Conservation (phyloP, 441 rosid genomes). For the Adansonia madagascariensis region DNA sequence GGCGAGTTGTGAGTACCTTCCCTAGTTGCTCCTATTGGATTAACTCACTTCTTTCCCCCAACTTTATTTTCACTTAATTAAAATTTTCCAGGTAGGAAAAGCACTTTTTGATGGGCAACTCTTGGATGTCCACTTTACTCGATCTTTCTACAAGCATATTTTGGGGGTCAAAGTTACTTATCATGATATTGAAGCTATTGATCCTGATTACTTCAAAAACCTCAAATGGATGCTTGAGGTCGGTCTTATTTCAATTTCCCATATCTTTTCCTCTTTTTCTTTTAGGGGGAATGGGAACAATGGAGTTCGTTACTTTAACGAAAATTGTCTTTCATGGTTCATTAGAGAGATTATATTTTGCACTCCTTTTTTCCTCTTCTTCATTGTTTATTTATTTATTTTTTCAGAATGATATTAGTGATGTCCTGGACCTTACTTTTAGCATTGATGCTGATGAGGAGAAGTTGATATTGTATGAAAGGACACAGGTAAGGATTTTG, state of each 20-base stretch:
- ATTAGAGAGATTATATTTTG: conserved; percentile 2
- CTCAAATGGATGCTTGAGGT: conserved; percentile 99
- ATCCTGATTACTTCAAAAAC: conserved; percentile 82
- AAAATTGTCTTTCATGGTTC: neutral
- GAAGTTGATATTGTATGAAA: conserved; percentile 80
- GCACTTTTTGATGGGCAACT: conserved; percentile 94
- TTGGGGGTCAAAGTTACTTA: conserved; percentile 88
- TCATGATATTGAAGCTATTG: conserved; percentile 96
- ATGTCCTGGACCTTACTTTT: conserved; percentile 81
- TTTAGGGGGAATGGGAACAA: neutral
- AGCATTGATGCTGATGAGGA: conserved; percentile 98
- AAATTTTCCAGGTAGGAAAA: conserved; percentile 77
- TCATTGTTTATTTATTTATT: conserved; percentile 28
- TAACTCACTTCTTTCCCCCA: neutral
- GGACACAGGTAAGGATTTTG: conserved; percentile 57
- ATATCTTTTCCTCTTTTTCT: neutral
- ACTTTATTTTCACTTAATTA: conserved; percentile 22
- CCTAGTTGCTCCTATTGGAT: conserved; percentile 27
- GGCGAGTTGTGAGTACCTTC: conserved; percentile 78
- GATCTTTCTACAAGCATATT: conserved; percentile 97
- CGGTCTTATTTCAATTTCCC: conserved; percentile 16
- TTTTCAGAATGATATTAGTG: conserved; percentile 77
- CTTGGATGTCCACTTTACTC: conserved; percentile 94
- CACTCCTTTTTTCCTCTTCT: conserved; percentile 1
- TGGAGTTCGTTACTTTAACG: neutral